A percentile compares a stretch with the other conserved stretches of the same genome.
Evolutionary conservation across 306 rosid genomes (phyloP).

Genomic region (Prunus mira): DNA sequence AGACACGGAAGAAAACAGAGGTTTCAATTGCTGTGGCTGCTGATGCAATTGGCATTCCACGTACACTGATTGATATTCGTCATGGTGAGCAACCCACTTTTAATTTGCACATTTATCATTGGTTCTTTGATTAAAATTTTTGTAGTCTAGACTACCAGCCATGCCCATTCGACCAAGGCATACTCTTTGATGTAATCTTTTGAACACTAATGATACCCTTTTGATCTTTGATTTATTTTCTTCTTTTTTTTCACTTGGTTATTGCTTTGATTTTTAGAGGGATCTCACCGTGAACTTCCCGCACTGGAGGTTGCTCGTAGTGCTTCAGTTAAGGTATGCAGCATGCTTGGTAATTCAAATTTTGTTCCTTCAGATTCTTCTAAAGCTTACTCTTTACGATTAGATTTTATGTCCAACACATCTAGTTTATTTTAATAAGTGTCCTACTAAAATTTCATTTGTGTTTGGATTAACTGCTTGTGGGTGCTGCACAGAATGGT

Average conservation of each 20-base stretch:
- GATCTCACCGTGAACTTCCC: conserved; percentile 93
- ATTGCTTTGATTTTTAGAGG: conserved; percentile 54
- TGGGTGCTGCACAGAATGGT: neutral
- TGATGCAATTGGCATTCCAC: conserved; percentile 77
- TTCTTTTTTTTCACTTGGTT: conserved; percentile 9
- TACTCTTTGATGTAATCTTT: neutral
- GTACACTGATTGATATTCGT: conserved; percentile 79
- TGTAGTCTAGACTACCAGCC: neutral
- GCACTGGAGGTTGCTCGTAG: conserved; percentile 65
- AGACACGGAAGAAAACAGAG: conserved; percentile 65
- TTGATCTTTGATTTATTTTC: neutral
- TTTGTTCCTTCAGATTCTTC: conserved; percentile 8
- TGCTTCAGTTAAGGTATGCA: conserved; percentile 64
- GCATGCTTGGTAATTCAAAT: conserved; percentile 16
- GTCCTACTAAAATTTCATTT: neutral
- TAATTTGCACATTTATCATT: neutral
- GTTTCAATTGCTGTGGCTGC: conserved; percentile 76
- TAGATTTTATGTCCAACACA: neutral
- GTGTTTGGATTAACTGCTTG: neutral
- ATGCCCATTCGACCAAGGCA: neutral
- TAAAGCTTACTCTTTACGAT: neutral
- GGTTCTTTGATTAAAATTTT: neutral
- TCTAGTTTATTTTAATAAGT: neutral
- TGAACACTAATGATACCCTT: neutral
- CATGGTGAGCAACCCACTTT: conserved; percentile 56